Percentiles rank a stretch among this genome's conserved stretches.
phyloP scores from a whole-genome alignment of 768 basidiomycete genomes.

The Rhizopogon sp. region DNA sequence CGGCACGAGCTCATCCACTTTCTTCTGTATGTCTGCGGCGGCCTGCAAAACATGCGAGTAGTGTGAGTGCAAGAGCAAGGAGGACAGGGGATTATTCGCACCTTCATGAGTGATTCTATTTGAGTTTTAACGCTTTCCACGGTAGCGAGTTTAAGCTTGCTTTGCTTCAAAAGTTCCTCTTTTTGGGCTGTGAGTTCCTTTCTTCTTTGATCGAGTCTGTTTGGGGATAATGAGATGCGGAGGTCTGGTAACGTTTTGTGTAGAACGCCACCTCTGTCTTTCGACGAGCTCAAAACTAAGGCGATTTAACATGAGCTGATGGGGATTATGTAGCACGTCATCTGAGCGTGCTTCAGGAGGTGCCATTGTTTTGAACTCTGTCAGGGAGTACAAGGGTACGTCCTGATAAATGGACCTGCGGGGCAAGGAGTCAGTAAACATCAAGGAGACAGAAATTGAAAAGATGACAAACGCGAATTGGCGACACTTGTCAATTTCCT shows the following conservation, averaged over 20 bases:
- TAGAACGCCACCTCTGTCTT: slow-evolving; percentile 65
- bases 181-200: slow-evolving; percentile 67
- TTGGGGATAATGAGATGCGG: neutral
- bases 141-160: slow-evolving; percentile 64
- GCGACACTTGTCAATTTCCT: slow-evolving; percentile 89
- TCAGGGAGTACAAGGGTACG: slow-evolving; percentile 64
- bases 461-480: slow-evolving; percentile 72
- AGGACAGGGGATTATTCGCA: slow-evolving; percentile 16
- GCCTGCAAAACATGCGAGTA: slow-evolving; percentile 35
- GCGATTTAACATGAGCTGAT: slow-evolving; percentile 84
- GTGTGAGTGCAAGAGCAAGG: slow-evolving; percentile 8
- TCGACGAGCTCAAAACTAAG: slow-evolving; percentile 84
- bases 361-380: slow-evolving; percentile 66
- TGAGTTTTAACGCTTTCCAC: slow-evolving; percentile 78
- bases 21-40: slow-evolving; percentile 70
- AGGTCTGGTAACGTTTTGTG: slow-evolving; percentile 4
- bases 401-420: slow-evolving; percentile 85
- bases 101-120: slow-evolving; percentile 75
- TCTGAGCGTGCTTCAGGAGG: slow-evolving; percentile 60
- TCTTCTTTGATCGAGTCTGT: slow-evolving; percentile 66
- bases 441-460: neutral
- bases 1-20: slow-evolving; percentile 62
- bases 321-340: slow-evolving; percentile 61
- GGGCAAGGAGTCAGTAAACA: neutral
- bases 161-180: slow-evolving; percentile 76